These are phyloP conservation scores for Aspergillus brasiliensis DNA, from an alignment of 2,329 filamentous ascomycete species.

Conservation along the genomic window DNA sequence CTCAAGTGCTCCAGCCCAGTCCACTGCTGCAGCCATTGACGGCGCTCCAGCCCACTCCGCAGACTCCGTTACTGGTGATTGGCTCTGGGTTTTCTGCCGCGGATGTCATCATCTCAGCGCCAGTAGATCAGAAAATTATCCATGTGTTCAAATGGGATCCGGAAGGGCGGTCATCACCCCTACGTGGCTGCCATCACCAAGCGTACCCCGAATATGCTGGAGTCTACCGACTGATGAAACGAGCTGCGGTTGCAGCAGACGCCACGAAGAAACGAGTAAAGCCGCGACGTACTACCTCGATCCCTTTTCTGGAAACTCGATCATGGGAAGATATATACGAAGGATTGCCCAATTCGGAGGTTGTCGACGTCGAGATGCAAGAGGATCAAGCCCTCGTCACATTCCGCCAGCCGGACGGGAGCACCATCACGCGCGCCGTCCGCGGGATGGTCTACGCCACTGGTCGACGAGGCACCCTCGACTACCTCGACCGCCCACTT, in stretches of 20 bases:
- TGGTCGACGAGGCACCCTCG: slow-evolving; percentile 57
- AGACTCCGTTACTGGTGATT: slow-evolving; percentile 55
- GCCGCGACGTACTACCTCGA: slow-evolving; percentile 41
- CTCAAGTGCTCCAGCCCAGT: slow-evolving; percentile 55
- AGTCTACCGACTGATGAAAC: slow-evolving; percentile 63
- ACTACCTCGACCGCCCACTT: slow-evolving; percentile 53
- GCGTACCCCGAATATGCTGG: slow-evolving; percentile 65
- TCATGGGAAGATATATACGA: slow-evolving; percentile 57
- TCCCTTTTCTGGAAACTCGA: slow-evolving; percentile 50
- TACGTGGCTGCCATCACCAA: slow-evolving; percentile 61
- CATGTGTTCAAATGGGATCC: slow-evolving; percentile 65
- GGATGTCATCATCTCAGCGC: slow-evolving; percentile 60
- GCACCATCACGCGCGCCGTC: slow-evolving; percentile 48
- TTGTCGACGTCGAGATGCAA: slow-evolving; percentile 42
- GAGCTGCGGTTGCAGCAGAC: slow-evolving; percentile 40
- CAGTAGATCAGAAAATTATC: slow-evolving; percentile 55
- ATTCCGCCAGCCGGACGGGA: slow-evolving; percentile 48
- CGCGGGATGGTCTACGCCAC: slow-evolving; percentile 58
- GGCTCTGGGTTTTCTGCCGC: slow-evolving; percentile 66
- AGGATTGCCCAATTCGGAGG: slow-evolving; percentile 57
- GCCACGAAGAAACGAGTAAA: slow-evolving; percentile 25
- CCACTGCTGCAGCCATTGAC: slow-evolving; percentile 52
- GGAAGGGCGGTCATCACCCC: slow-evolving; percentile 56
- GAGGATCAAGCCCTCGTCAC: slow-evolving; percentile 41
- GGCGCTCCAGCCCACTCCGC: slow-evolving; percentile 27